Evolutionary conservation across 495 filamentous ascomycete genomes (phyloP), one percentile per base, ranked within the genome.

Genomic region (Xylaria intraflava): DNA sequence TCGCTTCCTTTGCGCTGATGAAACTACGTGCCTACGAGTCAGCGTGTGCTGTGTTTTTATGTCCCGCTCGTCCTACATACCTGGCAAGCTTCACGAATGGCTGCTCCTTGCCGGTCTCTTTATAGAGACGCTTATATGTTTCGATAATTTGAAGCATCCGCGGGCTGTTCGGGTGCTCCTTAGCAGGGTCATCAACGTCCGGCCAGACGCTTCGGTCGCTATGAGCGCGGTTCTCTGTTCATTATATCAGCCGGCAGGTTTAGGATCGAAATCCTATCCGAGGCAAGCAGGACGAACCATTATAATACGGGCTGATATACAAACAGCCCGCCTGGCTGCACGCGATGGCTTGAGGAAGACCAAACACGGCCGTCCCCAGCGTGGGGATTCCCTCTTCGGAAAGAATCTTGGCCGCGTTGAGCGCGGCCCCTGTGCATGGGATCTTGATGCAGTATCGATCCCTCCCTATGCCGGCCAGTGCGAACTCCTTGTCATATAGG

Each of bases 101-200:
- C 56, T 75, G 70, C 46, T 67, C 59, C 48, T 69, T 69, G 26
- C 72, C 70, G 1, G 69, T 72, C 55, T 72, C 68, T 46, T 66
- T 66, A 38, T 72, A 68, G 20, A 73, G 64, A 27, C 68, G 64
- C 45, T 54, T 57, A 39, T 64, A 64, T 27, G 54, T 59, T 39
- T 66, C 53, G 24, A 71, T 61, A 12, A 75, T 73, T 48, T 72
- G 71, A 16, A 72, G 51, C 3, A 70, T 48, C 9, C 71, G 64
- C 29, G 67, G 48, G 14, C 69, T 71, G 57, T 70, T 72, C 9
- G 71, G 61, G 42, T 72, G 69, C 53, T 69, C 53, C 12, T 57
- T 56, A 6, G 69, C 72, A 11, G 69, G 71, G 39, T 72, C 69
- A 23, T 61, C 43, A 38, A 64, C 51, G 35, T 59, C 51, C 16